Percentiles rank a stretch among this genome's conserved stretches.
Evolutionary conservation across 2,329 filamentous ascomycete genomes (phyloP).

Genomic region (Penicillium nordicum): DNA sequence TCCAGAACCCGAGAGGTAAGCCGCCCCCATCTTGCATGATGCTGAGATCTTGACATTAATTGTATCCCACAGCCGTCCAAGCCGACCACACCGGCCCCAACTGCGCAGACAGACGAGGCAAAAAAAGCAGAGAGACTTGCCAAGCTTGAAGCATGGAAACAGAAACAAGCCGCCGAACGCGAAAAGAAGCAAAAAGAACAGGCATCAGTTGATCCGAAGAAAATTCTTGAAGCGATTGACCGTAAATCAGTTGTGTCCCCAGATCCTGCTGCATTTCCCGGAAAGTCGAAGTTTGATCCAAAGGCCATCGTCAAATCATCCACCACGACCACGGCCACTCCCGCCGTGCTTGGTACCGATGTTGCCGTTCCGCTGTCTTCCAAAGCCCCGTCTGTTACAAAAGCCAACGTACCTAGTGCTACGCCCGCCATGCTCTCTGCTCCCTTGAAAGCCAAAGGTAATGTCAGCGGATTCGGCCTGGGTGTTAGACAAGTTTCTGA

Average conservation of each 20-base stretch:
- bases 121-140: slow-evolving; percentile 78
- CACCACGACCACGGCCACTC: slow-evolving; percentile 51
- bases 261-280: slow-evolving; percentile 60
- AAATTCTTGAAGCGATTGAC: slow-evolving; percentile 70
- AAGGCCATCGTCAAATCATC: slow-evolving; percentile 78
- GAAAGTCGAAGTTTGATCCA: slow-evolving; percentile 86
- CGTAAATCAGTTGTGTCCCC: slow-evolving; percentile 61
- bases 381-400: slow-evolving; percentile 44
- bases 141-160: slow-evolving; percentile 87
- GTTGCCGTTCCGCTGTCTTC: slow-evolving; percentile 49
- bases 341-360: slow-evolving; percentile 56
- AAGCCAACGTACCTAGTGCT: slow-evolving; percentile 38
- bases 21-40: slow-evolving; percentile 11
- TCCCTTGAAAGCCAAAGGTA: slow-evolving; percentile 63
- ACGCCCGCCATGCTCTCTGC: slow-evolving; percentile 42
- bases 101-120: slow-evolving; percentile 63
- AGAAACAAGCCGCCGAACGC: slow-evolving; percentile 73
- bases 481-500: slow-evolving; percentile 64
- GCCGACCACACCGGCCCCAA: slow-evolving; percentile 43
- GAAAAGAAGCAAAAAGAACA: slow-evolving; percentile 69
- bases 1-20: slow-evolving; percentile 58
- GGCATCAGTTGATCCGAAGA: slow-evolving; percentile 60
- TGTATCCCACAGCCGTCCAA: slow-evolving; percentile 50
- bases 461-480: slow-evolving; percentile 81
- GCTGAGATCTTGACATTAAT: slow-evolving; percentile 1